Base-by-base conservation (phyloP, 768 basidiomycete species). In the Leccinum boreale region DNA sequence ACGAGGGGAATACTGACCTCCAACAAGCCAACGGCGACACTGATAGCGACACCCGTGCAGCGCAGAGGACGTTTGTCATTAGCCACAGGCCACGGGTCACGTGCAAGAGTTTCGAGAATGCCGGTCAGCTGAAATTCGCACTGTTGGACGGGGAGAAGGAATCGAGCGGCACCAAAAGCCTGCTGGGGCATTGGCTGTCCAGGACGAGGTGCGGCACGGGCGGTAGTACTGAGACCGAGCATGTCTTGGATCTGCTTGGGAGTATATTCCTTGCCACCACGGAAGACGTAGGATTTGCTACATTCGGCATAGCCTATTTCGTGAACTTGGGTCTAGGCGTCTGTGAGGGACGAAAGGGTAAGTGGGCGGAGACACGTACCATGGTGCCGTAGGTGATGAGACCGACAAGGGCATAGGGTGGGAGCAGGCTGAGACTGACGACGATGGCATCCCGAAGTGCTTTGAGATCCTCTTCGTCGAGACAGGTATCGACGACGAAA, bases 201-300 rank as follows among this genome's bases (percentile, higher is more conserved):
- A 5, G 91, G 89, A 42, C 91, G 90, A 52, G 92, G 92, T 3
- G 91, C 90, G 19, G 90, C 91, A 23, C 91, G 88, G 62, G 85
- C 83, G 62, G 86, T 85, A 3, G 88, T 81, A 67, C 82, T 86
- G 50, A 70, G 82, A 24, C 90, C 92, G 44, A 98, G 89, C 95
- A 99, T 98, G 66, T 98, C 96, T 73, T 94, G 92, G 63, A 98
- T 98, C 63, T 97, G 94, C 77, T 98, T 98, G 42, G 92, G 86
- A 55, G 86, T 75, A 70, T 99, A 98, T 66, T 99, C 97, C 74
- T 98, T 99, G 12, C 89, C 91, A 46, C 97, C 97, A 26, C 96
- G 89, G 86, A 99, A 99, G 56, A 98, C 97, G 73, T 97, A 98
- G 4, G 95, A 97, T 73, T 98, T 98, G 76, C 85, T 92, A 76